A percentile compares a stretch with the other conserved stretches of the same genome.
Evolutionary conservation across 2,329 filamentous ascomycete species (phyloP).

Genomic region (Fusarium sp.): DNA sequence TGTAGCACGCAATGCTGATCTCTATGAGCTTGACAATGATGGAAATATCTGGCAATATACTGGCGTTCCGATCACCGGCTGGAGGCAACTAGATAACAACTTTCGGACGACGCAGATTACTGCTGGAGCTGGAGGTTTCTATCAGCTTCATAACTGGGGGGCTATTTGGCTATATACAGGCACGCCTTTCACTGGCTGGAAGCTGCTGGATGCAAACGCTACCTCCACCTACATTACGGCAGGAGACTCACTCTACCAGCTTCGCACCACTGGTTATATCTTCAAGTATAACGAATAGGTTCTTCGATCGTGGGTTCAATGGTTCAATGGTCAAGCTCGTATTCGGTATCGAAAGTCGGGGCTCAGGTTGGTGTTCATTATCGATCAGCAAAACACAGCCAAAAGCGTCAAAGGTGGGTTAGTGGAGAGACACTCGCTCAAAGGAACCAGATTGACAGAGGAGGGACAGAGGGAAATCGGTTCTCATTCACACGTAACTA

Average conservation of each 20-base stretch:
- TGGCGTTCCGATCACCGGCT: neutral
- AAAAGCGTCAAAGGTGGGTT: neutral
- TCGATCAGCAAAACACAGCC: neutral
- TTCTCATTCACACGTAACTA: rapidly evolving
- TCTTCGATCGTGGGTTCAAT: neutral
- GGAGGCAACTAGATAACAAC: neutral
- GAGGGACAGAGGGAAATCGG: rapidly evolving
- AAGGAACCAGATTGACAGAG: neutral
- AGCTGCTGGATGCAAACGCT: neutral
- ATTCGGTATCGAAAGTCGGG: neutral
- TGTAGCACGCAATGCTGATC: neutral
- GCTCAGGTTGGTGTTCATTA: neutral
- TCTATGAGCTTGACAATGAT: neutral
- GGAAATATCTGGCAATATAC: neutral
- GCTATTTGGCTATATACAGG: neutral
- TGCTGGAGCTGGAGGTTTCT: neutral
- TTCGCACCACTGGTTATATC: neutral
- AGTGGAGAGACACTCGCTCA: neutral
- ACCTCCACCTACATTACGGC: neutral
- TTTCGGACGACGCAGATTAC: neutral
- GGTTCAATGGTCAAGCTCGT: neutral
- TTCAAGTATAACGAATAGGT: neutral
- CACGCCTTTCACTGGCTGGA: neutral
- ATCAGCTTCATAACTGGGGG: neutral
- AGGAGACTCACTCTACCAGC: neutral